Evolutionary conservation across 2,329 filamentous ascomycete species (phyloP).

Genomic region (Fusarium sterilihyphosum): DNA sequence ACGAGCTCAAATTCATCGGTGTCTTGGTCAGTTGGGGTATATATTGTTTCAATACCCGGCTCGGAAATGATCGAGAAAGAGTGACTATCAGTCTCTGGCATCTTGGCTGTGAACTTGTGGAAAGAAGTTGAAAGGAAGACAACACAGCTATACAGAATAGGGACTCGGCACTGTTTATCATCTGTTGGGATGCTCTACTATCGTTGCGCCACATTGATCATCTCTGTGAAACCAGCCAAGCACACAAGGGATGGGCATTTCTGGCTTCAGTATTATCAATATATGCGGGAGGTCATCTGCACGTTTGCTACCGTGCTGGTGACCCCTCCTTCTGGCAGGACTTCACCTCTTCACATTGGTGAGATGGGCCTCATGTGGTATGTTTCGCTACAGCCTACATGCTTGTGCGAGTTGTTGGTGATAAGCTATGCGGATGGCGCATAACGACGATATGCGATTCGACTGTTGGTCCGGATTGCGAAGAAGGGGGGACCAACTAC

Average conservation of each 20-base stretch:
- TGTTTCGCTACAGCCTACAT: constrained; percentile 22
- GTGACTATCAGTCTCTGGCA: constrained; percentile 39
- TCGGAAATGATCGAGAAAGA: constrained; percentile 48
- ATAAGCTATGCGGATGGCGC: constrained; percentile 33
- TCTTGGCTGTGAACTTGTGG: constrained; percentile 3
- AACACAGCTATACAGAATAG: background rate
- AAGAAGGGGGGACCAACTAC: constrained; percentile 12
- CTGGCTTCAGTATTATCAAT: constrained; percentile 6
- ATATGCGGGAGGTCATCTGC: constrained; percentile 30
- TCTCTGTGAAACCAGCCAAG: constrained; percentile 33
- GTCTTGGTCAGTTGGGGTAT: constrained; percentile 42
- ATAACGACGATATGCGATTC: constrained; percentile 29
- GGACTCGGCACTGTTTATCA: constrained; percentile 31
- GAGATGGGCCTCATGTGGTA: constrained; percentile 12
- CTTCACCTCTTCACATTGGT: background rate
- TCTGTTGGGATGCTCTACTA: constrained; percentile 14
- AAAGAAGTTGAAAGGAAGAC: background rate
- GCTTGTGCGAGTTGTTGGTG: constrained; percentile 35
- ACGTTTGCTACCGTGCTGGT: constrained; percentile 21
- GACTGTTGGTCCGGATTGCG: constrained; percentile 25
- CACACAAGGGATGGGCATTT: constrained; percentile 14
- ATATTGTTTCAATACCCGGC: constrained; percentile 37
- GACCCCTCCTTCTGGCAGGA: constrained; percentile 14
- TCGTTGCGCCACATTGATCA: constrained; percentile 20
- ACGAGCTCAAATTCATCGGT: constrained; percentile 46